These are phyloP conservation scores for Pythium insidiosum DNA, from an alignment of 352 stramenopile species.

Conservation along the genomic window DNA sequence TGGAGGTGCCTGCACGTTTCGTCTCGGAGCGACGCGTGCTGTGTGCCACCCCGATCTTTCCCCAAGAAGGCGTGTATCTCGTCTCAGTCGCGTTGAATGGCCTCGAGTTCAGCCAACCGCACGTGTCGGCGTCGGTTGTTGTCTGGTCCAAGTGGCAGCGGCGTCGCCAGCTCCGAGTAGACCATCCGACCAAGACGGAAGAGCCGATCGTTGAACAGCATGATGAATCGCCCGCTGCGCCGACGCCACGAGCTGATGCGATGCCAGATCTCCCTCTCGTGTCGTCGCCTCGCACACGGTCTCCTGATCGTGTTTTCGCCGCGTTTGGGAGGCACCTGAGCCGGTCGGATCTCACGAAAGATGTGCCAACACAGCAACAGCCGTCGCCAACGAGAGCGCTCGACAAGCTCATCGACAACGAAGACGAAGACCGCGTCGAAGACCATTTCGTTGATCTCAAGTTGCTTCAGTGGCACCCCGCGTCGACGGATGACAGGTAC, in stretches of 20 bases:
- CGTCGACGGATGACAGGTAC: constrained; percentile 27
- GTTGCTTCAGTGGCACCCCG: constrained; percentile 54
- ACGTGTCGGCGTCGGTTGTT: constrained; percentile 49
- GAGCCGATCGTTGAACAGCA: too few species aligned
- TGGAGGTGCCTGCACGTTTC: constrained; percentile 16
- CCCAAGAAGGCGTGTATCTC: constrained; percentile 56
- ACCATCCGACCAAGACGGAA: background rate
- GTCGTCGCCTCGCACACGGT: too few species aligned
- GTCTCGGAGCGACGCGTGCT: constrained; percentile 36
- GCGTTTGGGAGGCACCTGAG: too few species aligned
- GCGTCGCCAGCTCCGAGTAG: constrained; percentile 25
- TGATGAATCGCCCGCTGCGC: background rate
- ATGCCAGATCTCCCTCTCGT: background rate
- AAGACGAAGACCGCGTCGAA: constrained; percentile 14
- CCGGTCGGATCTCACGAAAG: too few species aligned
- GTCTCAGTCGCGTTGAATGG: constrained; percentile 60
- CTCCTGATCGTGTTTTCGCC: too few species aligned
- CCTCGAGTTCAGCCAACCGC: constrained; percentile 55
- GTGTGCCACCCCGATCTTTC: constrained; percentile 40
- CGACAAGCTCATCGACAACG: constrained; percentile 18
- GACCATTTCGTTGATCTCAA: constrained; percentile 18
- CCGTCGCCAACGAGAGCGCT: background rate
- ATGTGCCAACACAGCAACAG: background rate
- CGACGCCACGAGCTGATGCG: background rate
- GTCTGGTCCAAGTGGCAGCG: constrained; percentile 84